These are phyloP conservation scores for Pythium phragmitis DNA, from an alignment of 352 stramenopile species.

Conservation along the genomic window DNA sequence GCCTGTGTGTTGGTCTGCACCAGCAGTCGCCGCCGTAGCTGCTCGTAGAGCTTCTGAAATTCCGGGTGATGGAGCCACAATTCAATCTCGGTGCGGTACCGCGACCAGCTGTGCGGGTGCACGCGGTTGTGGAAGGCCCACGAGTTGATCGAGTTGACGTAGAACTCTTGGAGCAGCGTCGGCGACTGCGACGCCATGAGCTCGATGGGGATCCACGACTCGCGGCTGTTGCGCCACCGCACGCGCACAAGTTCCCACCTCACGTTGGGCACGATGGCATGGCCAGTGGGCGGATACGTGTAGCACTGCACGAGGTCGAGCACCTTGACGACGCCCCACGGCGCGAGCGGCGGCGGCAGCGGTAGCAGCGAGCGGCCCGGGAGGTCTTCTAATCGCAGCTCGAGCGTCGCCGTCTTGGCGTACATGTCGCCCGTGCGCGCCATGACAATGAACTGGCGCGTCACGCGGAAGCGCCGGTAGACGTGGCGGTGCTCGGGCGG, in stretches of 20 bases:
- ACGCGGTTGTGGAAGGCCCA: constrained; percentile 59
- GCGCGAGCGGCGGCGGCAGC: constrained; percentile 45
- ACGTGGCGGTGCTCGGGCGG: constrained; percentile 38
- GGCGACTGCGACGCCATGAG: constrained; percentile 38
- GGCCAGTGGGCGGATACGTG: constrained; percentile 11
- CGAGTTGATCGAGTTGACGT: constrained; percentile 77
- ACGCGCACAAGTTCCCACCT: constrained; percentile 70
- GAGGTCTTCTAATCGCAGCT: constrained; percentile 41
- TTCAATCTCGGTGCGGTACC: constrained; percentile 63
- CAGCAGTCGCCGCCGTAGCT: constrained; percentile 30
- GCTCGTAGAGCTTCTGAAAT: constrained; percentile 61
- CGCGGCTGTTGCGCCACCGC: constrained; percentile 61
- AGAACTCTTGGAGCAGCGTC: constrained; percentile 68
- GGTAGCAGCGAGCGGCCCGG: constrained; percentile 46
- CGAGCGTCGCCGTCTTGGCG: constrained; percentile 38
- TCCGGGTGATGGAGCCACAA: constrained; percentile 71
- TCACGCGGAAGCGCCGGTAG: constrained; percentile 59
- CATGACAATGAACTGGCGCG: constrained; percentile 77
- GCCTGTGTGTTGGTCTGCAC: background rate
- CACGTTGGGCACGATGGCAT: constrained; percentile 29
- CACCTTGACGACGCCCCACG: constrained; percentile 60
- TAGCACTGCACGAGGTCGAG: constrained; percentile 72
- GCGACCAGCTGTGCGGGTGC: constrained; percentile 33
- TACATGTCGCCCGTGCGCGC: constrained; percentile 65
- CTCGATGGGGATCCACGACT: constrained; percentile 69